phyloP scores from a whole-genome alignment of 78 protist genomes.

The Diacronema lutheri region DNA sequence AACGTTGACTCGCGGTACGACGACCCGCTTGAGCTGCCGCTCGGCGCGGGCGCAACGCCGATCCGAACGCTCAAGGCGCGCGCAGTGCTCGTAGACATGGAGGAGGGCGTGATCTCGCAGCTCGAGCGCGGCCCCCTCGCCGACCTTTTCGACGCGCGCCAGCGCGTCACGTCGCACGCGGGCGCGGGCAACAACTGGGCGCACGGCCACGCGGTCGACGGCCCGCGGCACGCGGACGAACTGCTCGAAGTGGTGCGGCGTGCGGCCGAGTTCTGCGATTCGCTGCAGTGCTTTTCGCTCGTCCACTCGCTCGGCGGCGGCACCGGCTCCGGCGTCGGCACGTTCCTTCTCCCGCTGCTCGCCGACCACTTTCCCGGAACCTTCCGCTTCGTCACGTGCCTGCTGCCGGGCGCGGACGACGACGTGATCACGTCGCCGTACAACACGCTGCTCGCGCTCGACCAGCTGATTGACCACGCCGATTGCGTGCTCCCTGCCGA shows the following conservation, averaged over 20 bases:
- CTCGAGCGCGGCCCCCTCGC: slow-evolving; percentile 46
- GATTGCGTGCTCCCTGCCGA: slow-evolving; percentile 69
- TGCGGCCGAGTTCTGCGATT: slow-evolving; percentile 64
- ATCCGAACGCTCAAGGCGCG: slow-evolving; percentile 21
- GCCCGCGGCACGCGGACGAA: slow-evolving; percentile 38
- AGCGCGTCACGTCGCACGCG: slow-evolving; percentile 43
- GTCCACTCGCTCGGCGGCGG: slow-evolving; percentile 78
- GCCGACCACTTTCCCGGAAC: slow-evolving; percentile 51
- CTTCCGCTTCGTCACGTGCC: slow-evolving; percentile 1
- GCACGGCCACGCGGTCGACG: slow-evolving; percentile 55
- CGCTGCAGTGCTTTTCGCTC: slow-evolving; percentile 59
- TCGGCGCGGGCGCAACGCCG: not conserved
- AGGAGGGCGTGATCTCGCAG: slow-evolving; percentile 76
- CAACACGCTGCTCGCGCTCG: slow-evolving; percentile 36
- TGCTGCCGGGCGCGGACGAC: slow-evolving; percentile 69
- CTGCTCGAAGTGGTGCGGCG: slow-evolving; percentile 33
- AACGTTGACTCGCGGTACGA: slow-evolving; percentile 27
- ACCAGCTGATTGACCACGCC: slow-evolving; percentile 55
- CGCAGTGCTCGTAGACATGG: slow-evolving; percentile 79
- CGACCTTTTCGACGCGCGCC: slow-evolving; percentile 60
- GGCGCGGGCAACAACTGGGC: slow-evolving; percentile 89
- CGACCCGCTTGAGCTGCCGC: not conserved
- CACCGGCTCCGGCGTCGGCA: slow-evolving; percentile 86
- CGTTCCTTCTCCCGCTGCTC: slow-evolving; percentile 43
- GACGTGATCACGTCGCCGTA: slow-evolving; percentile 65